Evolutionary conservation across 345 rosid species (phyloP), one percentile per base, ranked within the genome.

Genomic region (Citrus medica): DNA sequence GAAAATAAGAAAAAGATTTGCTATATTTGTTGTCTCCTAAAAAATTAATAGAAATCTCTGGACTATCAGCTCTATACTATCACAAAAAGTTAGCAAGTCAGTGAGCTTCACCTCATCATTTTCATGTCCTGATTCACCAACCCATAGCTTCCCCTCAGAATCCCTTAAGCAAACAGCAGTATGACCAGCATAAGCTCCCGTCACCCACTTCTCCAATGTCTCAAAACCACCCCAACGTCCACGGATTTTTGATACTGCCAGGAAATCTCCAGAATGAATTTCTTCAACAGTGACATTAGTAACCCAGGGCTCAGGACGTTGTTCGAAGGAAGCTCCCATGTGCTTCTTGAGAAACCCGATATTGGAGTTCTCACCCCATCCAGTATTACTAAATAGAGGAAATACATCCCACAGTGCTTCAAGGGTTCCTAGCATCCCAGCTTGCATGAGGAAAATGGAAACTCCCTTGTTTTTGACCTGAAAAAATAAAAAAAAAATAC

Each of bases 201-300:
- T 96, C 38, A 96, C 99, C 99, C 99, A 94, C 88, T 96, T 96
- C 92, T 96, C 98, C 56, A 96, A 81, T 42, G 98, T 96, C 89
- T 96, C 98, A 84, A 96, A 96, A 69, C 98, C 99, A 83, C 95
- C 97, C 97, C 95, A 93, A 51, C 95, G 85, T 28, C 94, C 97
- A 74, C 97, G 95, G 79, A 91, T 92, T 83, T 94, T 97, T 25
- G 98, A 97, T 74, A 97, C 78, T 14, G 93, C 99, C 73, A 94
- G 89, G 59, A 97, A 87, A 86, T 97, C 98, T 21, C 99, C 97
- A 12, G 98, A 93, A 76, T 90, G 93, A 78, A 97, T 90, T 75
- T 90, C 96, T 76, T 92, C 89, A 4, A 84, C 83, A 76, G 85
- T 93, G 74, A 94, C 73, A 69, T 90, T 89, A 4, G 94, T 88